phyloP scores from a whole-genome alignment of 495 filamentous ascomycete species.

The Penicillium waksmanii region DNA sequence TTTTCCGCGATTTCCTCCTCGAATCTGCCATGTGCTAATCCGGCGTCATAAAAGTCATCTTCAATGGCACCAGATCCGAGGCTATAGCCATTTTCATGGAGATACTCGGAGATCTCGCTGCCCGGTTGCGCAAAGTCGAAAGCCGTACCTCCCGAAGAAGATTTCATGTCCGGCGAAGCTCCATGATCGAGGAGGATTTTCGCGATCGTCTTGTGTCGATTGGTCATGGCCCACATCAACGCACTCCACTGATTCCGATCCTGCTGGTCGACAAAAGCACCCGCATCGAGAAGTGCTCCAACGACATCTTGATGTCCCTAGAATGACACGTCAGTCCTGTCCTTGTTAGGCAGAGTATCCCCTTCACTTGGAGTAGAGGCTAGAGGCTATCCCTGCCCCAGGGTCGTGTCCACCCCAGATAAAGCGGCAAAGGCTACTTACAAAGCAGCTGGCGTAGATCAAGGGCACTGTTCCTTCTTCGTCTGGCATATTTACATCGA shows the following conservation, averaged over 20 bases:
- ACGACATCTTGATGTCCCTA: slow-evolving; percentile 94
- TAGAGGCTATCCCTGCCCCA: neutral
- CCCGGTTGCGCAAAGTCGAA: slow-evolving; percentile 94
- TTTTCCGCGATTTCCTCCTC: slow-evolving; percentile 98
- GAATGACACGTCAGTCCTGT: slow-evolving; percentile 16
- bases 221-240: slow-evolving; percentile 99
- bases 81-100: slow-evolving; percentile 90
- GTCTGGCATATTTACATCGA: slow-evolving; percentile 90
- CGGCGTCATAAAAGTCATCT: slow-evolving; percentile 94
- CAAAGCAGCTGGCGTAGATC: slow-evolving; percentile 99
- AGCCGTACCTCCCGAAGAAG: slow-evolving; percentile 90
- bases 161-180: slow-evolving; percentile 93
- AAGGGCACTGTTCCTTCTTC: slow-evolving; percentile 93
- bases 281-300: slow-evolving; percentile 77
- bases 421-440: slow-evolving; percentile 50
- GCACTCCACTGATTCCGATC: slow-evolving; percentile 97
- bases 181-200: slow-evolving; percentile 91
- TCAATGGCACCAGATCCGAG: slow-evolving; percentile 85
- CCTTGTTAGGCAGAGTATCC: neutral
- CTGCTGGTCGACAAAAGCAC: slow-evolving; percentile 90
- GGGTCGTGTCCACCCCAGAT: neutral
- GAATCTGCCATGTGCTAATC: slow-evolving; percentile 90
- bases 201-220: slow-evolving; percentile 92
- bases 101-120: slow-evolving; percentile 93
- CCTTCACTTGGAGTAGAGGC: neutral